phyloP scores from a whole-genome alignment of 2,329 filamentous ascomycete species.

The Scedosporium boydii region DNA sequence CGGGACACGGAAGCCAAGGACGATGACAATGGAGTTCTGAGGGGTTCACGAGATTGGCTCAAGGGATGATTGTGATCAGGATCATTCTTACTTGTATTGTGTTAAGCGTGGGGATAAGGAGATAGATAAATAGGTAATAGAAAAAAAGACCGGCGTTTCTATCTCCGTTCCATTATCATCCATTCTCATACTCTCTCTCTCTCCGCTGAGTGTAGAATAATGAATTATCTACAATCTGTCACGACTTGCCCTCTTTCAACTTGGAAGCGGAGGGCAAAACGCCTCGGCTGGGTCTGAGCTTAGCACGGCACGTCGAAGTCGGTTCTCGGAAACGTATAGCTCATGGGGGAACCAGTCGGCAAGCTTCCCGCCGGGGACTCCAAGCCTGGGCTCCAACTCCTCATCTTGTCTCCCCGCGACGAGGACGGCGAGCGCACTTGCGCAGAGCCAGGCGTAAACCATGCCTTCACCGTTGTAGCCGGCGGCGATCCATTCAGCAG shows the following conservation, averaged over 20 bases:
- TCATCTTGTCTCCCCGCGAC: slow-evolving; percentile 27
- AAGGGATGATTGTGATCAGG: too few relatives aligned
- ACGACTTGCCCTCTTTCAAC: background rate
- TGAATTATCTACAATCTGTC: background rate
- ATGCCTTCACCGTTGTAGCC: slow-evolving; percentile 44
- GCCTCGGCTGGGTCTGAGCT: background rate
- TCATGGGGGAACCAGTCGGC: slow-evolving; percentile 31
- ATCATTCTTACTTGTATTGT: too few relatives aligned
- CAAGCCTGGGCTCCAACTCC: slow-evolving; percentile 17
- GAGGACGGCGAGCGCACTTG: slow-evolving; percentile 36
- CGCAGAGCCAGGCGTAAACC: slow-evolving; percentile 43
- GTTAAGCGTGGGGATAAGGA: background rate
- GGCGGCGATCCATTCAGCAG: slow-evolving; percentile 41
- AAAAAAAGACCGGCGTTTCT: background rate
- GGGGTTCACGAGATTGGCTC: background rate
- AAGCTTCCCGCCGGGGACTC: slow-evolving; percentile 25
- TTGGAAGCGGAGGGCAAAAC: background rate
- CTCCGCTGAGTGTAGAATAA: background rate
- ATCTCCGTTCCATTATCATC: background rate
- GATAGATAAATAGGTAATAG: background rate
- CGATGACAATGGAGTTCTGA: too few relatives aligned
- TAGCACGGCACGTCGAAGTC: slow-evolving; percentile 18
- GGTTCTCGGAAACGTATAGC: slow-evolving; percentile 10
- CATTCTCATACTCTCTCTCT: too few relatives aligned
- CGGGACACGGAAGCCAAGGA: background rate